These are phyloP conservation scores for Gossypium arboreum DNA, from an alignment of 345 rosid species.

Conservation along the genomic window DNA sequence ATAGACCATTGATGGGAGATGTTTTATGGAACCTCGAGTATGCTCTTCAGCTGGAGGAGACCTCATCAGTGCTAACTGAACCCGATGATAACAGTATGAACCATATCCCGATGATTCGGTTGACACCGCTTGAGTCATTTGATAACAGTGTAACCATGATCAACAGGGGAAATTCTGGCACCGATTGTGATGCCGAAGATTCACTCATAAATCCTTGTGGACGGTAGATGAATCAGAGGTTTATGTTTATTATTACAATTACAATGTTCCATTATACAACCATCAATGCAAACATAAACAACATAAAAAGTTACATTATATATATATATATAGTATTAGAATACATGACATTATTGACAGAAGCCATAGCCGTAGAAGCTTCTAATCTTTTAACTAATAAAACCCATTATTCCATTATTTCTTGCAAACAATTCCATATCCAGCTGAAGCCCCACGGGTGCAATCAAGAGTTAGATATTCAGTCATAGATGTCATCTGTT, in stretches of 20 bases:
- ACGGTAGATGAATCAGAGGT: conserved; percentile 34
- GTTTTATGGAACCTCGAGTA: conserved; percentile 95
- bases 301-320: too few species aligned
- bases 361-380: too few species aligned
- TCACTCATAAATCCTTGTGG: conserved; percentile 98
- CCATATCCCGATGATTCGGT: conserved; percentile 77
- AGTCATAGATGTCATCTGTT: background rate
- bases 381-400: background rate
- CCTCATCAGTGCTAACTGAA: conserved; percentile 77
- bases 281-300: too few species aligned
- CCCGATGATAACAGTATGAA: conserved; percentile 96
- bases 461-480: conserved; percentile 46
- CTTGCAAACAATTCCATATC: conserved; percentile 56
- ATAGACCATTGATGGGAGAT: conserved; percentile 95
- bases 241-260: too few species aligned
- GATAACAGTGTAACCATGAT: conserved; percentile 82
- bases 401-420: conserved; percentile 21
- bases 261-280: too few species aligned
- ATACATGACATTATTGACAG: too few species aligned
- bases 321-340: too few species aligned
- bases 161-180: conserved; percentile 50
- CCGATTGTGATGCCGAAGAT: conserved; percentile 75
- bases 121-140: conserved; percentile 77
- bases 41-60: conserved; percentile 91
- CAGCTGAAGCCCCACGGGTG: conserved; percentile 37